phyloP scores from a whole-genome alignment of 1,284 basidiomycete genomes.

The Naganishia liquefaciens region DNA sequence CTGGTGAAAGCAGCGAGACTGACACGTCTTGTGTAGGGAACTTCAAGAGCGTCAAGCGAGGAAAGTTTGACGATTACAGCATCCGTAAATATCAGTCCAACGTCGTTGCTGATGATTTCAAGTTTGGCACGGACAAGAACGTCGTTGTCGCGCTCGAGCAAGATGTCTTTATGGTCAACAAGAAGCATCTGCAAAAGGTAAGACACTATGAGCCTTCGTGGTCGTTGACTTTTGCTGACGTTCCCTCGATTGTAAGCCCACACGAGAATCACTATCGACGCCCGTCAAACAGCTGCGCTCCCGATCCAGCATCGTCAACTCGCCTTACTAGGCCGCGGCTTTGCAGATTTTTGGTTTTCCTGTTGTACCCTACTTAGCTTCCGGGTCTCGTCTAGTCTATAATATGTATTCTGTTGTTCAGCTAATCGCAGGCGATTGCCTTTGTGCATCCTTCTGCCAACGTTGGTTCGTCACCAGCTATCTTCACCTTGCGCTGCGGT shows the following conservation, averaged over 20 bases:
- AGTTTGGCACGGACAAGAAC: slow-evolving; percentile 90
- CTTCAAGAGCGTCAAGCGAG: slow-evolving; percentile 91
- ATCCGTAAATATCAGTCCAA: slow-evolving; percentile 92
- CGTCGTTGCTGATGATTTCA: slow-evolving; percentile 95
- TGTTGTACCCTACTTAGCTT: slow-evolving; percentile 17
- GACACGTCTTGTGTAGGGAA: slow-evolving; percentile 59
- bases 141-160: slow-evolving; percentile 95
- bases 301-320: slow-evolving; percentile 39
- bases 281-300: slow-evolving; percentile 51
- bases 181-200: slow-evolving; percentile 77
- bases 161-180: slow-evolving; percentile 90
- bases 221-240: background rate
- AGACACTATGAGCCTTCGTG: slow-evolving; percentile 14
- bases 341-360: background rate
- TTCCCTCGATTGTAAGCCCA: slow-evolving; percentile 57
- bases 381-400: slow-evolving; percentile 23
- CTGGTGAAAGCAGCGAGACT: background rate
- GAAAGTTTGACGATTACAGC: slow-evolving; percentile 85
- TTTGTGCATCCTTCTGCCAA: too few species aligned
- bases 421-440: too few species aligned
- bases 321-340: slow-evolving; percentile 34
- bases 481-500: too few species aligned
- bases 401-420: slow-evolving; percentile 11
- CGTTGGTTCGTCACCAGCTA: too few species aligned
- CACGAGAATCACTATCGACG: slow-evolving; percentile 71